Evolutionary conservation across 2,329 filamentous ascomycete species (phyloP), one percentile per base, ranked within the genome.

Genomic region (Chaetoscypha palmicola): DNA sequence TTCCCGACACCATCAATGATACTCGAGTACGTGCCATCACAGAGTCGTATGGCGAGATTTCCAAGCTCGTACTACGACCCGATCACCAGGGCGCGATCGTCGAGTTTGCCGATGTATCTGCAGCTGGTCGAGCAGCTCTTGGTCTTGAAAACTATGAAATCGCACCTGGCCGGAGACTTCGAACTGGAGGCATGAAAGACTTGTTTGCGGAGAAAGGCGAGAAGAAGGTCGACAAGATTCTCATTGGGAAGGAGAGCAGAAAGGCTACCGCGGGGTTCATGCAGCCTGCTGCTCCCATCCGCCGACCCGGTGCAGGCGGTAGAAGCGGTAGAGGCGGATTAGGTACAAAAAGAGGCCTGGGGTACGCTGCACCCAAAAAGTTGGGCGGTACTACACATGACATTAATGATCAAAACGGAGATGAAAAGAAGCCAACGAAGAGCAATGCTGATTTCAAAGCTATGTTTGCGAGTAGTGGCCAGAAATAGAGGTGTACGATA

Each of bases 1-100:
- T 98, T 1, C 88, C 92, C 0, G 92, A 97, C 59, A 97, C 90
- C 0, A 79, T 97, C 57, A 96, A 94, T 52, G 87, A 94, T 58
- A 79, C 85, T 1, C 86, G 90, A 22, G 78, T 98, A 43, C 78
- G 78, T 34, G 73, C 80, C 0, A 68, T 94, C 2, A 79, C 85
- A 7, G 83, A 88, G 54, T 74, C 79, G 1, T 73, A 81, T 34
- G 89, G 88, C 1, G 64, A 73, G 1, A 72, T 96, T 19, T 72
- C 81, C 51, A 91, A 90, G 62, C 72, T 97, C 3, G 73, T 84
- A 10, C 72, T 96, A 9, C 81, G 88, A 35, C 87, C 89, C 1
- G 78, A 88, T 47, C 86, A 94, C 50, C 81, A 83, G 46, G 90
- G 89, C 10, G 92, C 90, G 4, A 83, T 91, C 43, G 74, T 97